These are phyloP conservation scores for Epichloe festucae DNA, from an alignment of 2,329 filamentous ascomycete species.

Conservation along the genomic window DNA sequence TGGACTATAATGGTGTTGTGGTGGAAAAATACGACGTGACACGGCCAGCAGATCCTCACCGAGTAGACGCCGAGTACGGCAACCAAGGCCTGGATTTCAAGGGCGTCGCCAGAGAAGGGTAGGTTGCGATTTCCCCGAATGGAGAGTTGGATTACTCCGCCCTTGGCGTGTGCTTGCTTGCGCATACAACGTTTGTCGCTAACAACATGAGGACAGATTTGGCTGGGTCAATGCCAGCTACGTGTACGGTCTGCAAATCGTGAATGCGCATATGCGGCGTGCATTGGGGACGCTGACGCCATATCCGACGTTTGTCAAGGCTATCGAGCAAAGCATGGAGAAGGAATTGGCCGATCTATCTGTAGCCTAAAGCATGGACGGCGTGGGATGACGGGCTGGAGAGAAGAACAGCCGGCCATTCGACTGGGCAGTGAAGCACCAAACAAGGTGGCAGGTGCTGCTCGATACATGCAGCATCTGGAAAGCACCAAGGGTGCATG, in stretches of 20 bases:
- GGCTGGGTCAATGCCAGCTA: slow-evolving; percentile 99
- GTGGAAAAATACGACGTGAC: slow-evolving; percentile 99
- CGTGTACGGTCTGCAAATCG: slow-evolving; percentile 79
- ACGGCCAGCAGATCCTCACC: slow-evolving; percentile 74
- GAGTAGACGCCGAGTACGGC: slow-evolving; percentile 92
- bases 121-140: slow-evolving; percentile 27
- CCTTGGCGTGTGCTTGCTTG: no score
- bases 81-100: slow-evolving; percentile 95
- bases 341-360: slow-evolving; percentile 35
- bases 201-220: slow-evolving; percentile 47
- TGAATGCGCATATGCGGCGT: slow-evolving; percentile 79
- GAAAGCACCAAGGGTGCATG: background rate
- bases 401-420: no score
- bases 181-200: no score
- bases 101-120: slow-evolving; percentile 92
- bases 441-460: background rate
- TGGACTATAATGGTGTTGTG: slow-evolving; percentile 95
- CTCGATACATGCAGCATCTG: background rate
- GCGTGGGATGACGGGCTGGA: no score
- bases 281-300: slow-evolving; percentile 79
- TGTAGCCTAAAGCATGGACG: background rate
- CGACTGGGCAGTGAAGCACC: background rate
- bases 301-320: slow-evolving; percentile 70
- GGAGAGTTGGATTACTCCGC: no score
- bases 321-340: slow-evolving; percentile 42